Conservation (phyloP, 768 basidiomycete genomes). For the Boletus vermiculosoides region DNA sequence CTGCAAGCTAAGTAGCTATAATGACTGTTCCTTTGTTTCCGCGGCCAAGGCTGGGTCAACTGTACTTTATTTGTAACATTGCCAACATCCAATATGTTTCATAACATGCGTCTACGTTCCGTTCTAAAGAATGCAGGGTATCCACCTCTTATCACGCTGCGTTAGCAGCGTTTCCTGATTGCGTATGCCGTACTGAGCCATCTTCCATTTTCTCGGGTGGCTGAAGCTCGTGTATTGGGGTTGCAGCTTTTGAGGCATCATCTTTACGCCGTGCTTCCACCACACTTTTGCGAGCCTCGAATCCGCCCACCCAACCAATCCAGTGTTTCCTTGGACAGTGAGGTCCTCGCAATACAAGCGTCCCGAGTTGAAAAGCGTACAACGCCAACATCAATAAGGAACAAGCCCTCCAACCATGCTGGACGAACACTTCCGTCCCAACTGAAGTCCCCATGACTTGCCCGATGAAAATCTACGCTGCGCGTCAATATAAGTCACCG, state of each 20-base stretch:
- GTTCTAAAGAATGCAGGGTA: not conserved
- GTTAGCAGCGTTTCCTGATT: not conserved
- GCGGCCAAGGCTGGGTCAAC: not conserved
- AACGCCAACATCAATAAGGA: slow-evolving; percentile 61
- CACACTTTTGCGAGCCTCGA: slow-evolving; percentile 41
- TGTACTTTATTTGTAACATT: not conserved
- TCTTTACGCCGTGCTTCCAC: slow-evolving; percentile 19
- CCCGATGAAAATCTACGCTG: slow-evolving; percentile 58
- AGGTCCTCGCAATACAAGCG: slow-evolving; percentile 68
- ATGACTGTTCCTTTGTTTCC: not conserved
- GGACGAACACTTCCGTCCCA: slow-evolving; percentile 67
- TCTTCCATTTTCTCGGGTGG: slow-evolving; percentile 9
- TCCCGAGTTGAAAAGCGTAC: slow-evolving; percentile 51
- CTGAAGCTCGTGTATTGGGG: slow-evolving; percentile 1
- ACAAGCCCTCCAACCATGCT: slow-evolving; percentile 67
- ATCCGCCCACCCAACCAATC: slow-evolving; percentile 64
- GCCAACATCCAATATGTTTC: not conserved
- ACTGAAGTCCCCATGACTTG: slow-evolving; percentile 82
- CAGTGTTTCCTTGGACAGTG: slow-evolving; percentile 49
- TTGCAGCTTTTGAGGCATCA: not conserved
- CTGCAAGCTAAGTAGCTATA: not conserved
- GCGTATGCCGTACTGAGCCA: not conserved
- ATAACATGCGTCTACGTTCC: not conserved
- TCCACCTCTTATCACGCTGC: slow-evolving; percentile 1
- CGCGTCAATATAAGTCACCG: not conserved